A percentile compares a stretch with the other conserved stretches of the same genome.
Conservation (phyloP, 768 basidiomycete species). For the Lactarius hengduanensis region DNA sequence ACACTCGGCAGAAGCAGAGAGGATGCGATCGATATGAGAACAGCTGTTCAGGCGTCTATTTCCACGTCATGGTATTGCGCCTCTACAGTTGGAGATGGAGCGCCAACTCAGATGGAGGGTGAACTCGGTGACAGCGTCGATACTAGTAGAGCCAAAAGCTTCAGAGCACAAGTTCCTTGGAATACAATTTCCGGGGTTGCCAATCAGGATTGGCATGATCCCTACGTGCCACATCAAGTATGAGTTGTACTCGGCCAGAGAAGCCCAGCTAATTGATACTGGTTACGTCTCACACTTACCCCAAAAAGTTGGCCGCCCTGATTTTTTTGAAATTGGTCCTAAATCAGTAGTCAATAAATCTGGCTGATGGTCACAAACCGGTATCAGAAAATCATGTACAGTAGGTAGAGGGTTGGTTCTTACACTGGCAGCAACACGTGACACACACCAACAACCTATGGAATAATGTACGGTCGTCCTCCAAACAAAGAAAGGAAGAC, state of each 20-base stretch:
- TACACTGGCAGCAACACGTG: no score
- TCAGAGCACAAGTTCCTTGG: not conserved
- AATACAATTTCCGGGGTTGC: not conserved
- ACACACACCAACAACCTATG: no score
- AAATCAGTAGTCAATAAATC: not conserved
- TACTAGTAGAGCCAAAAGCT: not conserved
- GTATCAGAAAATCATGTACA: not conserved
- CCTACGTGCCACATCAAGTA: not conserved
- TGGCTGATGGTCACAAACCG: not conserved
- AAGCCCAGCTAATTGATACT: not conserved
- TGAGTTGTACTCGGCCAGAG: not conserved
- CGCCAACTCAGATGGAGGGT: not conserved
- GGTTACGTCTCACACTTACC: not conserved
- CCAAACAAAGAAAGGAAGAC: no score
- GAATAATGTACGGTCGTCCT: no score
- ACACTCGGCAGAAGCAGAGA: not conserved
- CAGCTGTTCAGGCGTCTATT: not conserved
- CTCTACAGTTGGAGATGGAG: not conserved
- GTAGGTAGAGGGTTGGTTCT: no score
- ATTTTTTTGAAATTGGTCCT: not conserved
- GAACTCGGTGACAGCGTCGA: not conserved
- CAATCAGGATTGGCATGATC: not conserved
- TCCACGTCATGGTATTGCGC: not conserved
- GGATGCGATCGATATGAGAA: not conserved
- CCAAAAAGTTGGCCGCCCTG: not conserved